Percentiles rank a stretch among this genome's conserved stretches.
phyloP scores from a whole-genome alignment of 1,284 basidiomycete species.

The Ustilago cynodontis region DNA sequence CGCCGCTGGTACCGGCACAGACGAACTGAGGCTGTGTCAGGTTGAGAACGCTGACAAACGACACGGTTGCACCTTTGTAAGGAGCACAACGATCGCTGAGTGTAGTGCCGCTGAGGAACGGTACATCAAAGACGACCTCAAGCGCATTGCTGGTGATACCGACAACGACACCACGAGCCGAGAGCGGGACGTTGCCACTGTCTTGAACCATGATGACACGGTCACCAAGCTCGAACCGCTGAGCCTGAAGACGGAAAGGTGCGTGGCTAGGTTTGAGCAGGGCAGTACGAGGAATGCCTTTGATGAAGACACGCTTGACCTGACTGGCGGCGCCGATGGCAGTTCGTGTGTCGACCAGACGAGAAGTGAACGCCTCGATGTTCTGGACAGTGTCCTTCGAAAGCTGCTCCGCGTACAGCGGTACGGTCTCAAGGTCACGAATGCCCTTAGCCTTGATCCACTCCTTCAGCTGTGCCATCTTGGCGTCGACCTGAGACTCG shows the following conservation, averaged over 20 bases:
- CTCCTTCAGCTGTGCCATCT: conserved; percentile 81
- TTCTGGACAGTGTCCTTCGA: conserved; percentile 75
- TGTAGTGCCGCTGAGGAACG: conserved; percentile 92
- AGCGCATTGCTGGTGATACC: conserved; percentile 83
- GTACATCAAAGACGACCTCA: conserved; percentile 96
- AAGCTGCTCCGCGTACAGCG: conserved; percentile 90
- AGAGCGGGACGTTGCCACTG: conserved; percentile 87
- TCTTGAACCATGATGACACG: conserved; percentile 96
- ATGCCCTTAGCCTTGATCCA: conserved; percentile 92
- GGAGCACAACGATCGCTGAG: conserved; percentile 75
- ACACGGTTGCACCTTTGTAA: conserved; percentile 57
- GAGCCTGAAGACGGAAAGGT: conserved; percentile 87
- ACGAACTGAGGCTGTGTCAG: conserved; percentile 65
- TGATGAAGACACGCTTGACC: conserved; percentile 90
- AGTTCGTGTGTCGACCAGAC: conserved; percentile 70
- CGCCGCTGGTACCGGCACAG: conserved; percentile 36
- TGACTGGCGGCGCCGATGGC: conserved; percentile 75
- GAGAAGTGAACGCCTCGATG: conserved; percentile 80
- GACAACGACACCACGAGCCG: conserved; percentile 92
- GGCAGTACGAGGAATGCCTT: conserved; percentile 91
- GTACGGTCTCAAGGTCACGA: conserved; percentile 89
- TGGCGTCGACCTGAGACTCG: conserved; percentile 76
- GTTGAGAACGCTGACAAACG: conserved; percentile 63
- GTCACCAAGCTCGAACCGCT: conserved; percentile 92
- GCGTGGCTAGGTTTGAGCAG: conserved; percentile 93